Percentiles rank a stretch among this genome's conserved stretches.
These are phyloP conservation scores for Talaromyces sp. DNA, from an alignment of 2,329 filamentous ascomycete genomes.

Conservation along the genomic window DNA sequence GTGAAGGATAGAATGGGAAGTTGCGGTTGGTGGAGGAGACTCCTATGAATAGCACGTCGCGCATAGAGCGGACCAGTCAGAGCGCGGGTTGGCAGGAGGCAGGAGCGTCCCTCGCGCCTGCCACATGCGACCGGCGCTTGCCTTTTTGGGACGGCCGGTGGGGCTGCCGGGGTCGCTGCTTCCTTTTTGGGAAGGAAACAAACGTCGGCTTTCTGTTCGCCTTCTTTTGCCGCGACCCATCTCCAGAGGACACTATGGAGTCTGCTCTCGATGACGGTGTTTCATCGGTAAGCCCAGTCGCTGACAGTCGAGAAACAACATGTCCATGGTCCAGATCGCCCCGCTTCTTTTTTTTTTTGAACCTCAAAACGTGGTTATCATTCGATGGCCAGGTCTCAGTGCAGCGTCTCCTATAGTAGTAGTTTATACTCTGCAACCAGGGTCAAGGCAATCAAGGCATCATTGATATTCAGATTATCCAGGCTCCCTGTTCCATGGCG, in stretches of 20 bases:
- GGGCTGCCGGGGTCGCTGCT: not conserved
- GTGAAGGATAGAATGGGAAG: not conserved
- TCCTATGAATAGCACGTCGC: slow-evolving; percentile 1
- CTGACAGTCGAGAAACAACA: not conserved
- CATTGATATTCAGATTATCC: not conserved
- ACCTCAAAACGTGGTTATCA: slow-evolving; percentile 1
- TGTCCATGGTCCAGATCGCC: not conserved
- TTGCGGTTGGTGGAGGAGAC: not conserved
- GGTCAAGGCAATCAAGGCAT: not conserved
- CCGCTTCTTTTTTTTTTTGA: too few relatives aligned
- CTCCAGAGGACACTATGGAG: too few relatives aligned
- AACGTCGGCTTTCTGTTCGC: not conserved
- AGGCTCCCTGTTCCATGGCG: not conserved
- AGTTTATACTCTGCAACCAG: too few relatives aligned
- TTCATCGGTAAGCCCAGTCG: too few relatives aligned
- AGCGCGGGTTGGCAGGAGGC: not conserved
- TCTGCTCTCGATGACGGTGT: too few relatives aligned
- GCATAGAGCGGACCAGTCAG: not conserved
- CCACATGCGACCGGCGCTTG: not conserved
- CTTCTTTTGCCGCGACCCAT: not conserved
- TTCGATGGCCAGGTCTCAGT: slow-evolving; percentile 10
- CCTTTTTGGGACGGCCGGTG: not conserved
- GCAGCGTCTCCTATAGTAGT: too few relatives aligned
- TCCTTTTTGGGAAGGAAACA: not conserved
- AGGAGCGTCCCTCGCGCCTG: not conserved